Percentiles rank a stretch among this genome's conserved stretches.
These are phyloP conservation scores for Pythium aquatile DNA, from an alignment of 352 stramenopile species.

Conservation along the genomic window DNA sequence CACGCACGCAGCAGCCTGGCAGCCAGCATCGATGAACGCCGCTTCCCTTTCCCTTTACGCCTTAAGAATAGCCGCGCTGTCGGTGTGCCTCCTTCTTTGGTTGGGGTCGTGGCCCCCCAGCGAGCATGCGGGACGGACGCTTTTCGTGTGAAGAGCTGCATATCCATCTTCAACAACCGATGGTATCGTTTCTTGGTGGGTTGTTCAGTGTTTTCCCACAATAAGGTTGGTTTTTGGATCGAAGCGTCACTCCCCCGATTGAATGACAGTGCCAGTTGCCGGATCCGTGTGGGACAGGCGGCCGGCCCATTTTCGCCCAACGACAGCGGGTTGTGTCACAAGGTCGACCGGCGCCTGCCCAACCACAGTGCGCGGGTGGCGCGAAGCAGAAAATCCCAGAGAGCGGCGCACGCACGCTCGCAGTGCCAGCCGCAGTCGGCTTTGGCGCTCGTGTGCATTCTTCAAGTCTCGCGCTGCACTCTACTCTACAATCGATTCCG, in stretches of 20 bases:
- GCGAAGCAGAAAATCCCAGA: constrained; percentile 17
- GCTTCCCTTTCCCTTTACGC: too few relatives aligned
- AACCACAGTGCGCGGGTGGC: neutral
- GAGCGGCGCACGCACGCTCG: neutral
- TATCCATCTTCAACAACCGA: constrained; percentile 1
- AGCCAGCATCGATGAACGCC: constrained; percentile 11
- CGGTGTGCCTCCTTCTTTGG: too few relatives aligned
- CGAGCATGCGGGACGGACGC: too few relatives aligned
- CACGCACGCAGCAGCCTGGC: neutral
- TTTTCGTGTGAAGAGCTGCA: too few relatives aligned
- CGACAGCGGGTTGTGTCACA: constrained; percentile 2
- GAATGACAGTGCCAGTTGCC: constrained; percentile 13
- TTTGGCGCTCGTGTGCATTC: neutral
- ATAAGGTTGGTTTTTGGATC: neutral
- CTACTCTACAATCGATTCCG: neutral
- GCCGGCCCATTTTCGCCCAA: constrained; percentile 7
- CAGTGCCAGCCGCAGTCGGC: neutral
- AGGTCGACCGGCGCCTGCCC: constrained; percentile 1
- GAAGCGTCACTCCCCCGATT: neutral
- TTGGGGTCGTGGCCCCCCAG: too few relatives aligned
- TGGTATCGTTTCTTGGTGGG: neutral
- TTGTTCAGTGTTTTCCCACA: neutral
- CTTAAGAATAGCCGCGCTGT: too few relatives aligned
- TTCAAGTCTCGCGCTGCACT: neutral
- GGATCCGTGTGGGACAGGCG: constrained; percentile 8